Conservation (phyloP, 352 stramenopile species). For the Phytophthora foliorum region DNA sequence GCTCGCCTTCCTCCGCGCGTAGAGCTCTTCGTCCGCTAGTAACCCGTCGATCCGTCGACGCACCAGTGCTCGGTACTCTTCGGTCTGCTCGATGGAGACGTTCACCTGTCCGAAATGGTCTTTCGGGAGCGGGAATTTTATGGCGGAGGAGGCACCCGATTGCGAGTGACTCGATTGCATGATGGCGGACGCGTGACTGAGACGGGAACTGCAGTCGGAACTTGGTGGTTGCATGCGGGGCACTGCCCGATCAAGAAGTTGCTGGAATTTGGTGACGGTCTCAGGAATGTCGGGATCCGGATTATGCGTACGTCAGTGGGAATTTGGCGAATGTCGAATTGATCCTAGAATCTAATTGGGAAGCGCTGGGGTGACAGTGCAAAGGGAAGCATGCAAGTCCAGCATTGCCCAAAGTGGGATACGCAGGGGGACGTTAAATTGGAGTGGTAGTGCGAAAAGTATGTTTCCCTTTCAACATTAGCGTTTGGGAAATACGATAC, state of each 20-base stretch:
- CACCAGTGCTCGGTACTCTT: constrained; percentile 47
- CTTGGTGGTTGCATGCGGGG: constrained; percentile 17
- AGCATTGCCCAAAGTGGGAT: neutral
- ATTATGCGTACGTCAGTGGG: constrained; percentile 19
- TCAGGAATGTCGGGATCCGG: constrained; percentile 13
- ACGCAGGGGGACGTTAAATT: neutral
- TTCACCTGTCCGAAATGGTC: constrained; percentile 46
- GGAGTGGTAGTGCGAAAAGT: neutral
- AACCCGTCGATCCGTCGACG: constrained; percentile 37
- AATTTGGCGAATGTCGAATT: constrained; percentile 26
- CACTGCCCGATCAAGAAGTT: too few species aligned
- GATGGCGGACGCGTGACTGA: constrained; percentile 12
- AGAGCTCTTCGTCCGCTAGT: constrained; percentile 40
- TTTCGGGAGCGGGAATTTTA: constrained; percentile 41
- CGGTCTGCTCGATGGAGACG: constrained; percentile 40
- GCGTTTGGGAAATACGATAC: neutral
- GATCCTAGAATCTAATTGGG: neutral
- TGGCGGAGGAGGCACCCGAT: constrained; percentile 17
- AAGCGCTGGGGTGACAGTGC: constrained; percentile 22
- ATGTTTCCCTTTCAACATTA: neutral
- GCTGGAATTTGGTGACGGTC: neutral
- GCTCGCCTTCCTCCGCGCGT: constrained; percentile 3
- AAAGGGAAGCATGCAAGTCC: neutral
- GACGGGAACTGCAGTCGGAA: constrained; percentile 5
- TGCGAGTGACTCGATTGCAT: constrained; percentile 37